Conservation (phyloP, 768 basidiomycete genomes). For the Leccinum truebloodii region DNA sequence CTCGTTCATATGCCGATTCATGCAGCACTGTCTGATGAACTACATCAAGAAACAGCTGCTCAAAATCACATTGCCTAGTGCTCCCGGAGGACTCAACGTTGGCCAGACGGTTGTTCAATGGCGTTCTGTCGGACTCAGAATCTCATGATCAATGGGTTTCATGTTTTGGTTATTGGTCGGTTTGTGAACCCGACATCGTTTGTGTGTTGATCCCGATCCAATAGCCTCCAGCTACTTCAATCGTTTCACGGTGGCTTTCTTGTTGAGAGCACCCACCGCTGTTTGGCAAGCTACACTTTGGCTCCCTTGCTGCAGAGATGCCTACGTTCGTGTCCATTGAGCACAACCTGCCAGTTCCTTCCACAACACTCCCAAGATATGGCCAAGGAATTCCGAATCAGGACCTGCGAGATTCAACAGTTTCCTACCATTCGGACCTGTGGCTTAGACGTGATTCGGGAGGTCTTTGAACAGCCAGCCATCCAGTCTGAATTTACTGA, state of each 20-base stretch:
- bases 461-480: slow-evolving; percentile 69
- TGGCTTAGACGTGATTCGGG: slow-evolving; percentile 59
- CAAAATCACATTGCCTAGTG: no score
- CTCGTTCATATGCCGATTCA: slow-evolving; percentile 28
- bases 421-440: slow-evolving; percentile 64
- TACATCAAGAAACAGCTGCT: no score
- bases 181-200: no score
- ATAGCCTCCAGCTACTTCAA: no score
- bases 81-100: no score
- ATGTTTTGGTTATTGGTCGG: no score
- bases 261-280: slow-evolving; percentile 19
- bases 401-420: slow-evolving; percentile 58
- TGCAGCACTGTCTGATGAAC: slow-evolving; percentile 7
- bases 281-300: slow-evolving; percentile 66
- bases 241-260: no score
- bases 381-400: slow-evolving; percentile 52
- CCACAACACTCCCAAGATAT: slow-evolving; percentile 49
- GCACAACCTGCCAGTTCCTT: slow-evolving; percentile 48
- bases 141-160: no score
- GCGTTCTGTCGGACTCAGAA: no score
- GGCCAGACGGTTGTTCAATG: no score
- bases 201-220: no score
- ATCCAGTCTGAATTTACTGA: slow-evolving; percentile 49
- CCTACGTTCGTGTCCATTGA: slow-evolving; percentile 74
- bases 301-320: slow-evolving; percentile 58